Conservation (phyloP, 2,329 filamentous ascomycete species). For the Phoma sp. region DNA sequence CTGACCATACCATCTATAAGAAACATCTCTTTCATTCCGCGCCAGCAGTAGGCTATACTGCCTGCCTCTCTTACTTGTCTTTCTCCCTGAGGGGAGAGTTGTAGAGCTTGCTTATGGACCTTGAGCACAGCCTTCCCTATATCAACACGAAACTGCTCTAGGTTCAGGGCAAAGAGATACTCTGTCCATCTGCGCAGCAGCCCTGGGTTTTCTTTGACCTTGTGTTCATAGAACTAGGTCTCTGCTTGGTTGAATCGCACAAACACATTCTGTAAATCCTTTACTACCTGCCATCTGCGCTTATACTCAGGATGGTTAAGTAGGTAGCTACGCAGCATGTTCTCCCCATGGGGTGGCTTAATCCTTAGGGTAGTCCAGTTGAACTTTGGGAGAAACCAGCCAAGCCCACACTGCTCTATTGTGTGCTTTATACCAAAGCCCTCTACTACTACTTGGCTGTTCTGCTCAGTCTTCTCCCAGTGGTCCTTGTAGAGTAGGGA, state of each 20-base stretch:
- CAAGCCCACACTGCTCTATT: not conserved
- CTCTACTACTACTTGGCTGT: not conserved
- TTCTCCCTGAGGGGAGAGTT: not conserved
- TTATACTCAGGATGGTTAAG: not conserved
- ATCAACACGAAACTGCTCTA: not conserved
- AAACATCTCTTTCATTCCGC: not conserved
- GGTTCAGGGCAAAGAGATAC: not conserved
- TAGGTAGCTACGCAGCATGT: not conserved
- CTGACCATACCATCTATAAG: not conserved
- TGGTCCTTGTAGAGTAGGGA: not conserved
- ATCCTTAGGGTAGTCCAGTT: not conserved
- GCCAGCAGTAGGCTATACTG: not conserved
- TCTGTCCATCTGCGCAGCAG: not conserved
- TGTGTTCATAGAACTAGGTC: not conserved
- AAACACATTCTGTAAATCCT: not conserved
- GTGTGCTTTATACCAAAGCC: not conserved
- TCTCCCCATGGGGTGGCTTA: not conserved
- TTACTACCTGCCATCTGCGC: not conserved
- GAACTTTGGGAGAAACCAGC: not conserved
- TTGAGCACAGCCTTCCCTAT: not conserved
- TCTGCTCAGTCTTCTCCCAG: not conserved
- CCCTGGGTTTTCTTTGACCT: not conserved
- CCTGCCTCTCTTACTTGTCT: not conserved
- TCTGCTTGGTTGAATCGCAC: not conserved
- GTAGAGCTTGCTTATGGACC: not conserved